phyloP scores from a whole-genome alignment of 1,284 basidiomycete genomes.

The Melanopsichium pennsylvanicum region DNA sequence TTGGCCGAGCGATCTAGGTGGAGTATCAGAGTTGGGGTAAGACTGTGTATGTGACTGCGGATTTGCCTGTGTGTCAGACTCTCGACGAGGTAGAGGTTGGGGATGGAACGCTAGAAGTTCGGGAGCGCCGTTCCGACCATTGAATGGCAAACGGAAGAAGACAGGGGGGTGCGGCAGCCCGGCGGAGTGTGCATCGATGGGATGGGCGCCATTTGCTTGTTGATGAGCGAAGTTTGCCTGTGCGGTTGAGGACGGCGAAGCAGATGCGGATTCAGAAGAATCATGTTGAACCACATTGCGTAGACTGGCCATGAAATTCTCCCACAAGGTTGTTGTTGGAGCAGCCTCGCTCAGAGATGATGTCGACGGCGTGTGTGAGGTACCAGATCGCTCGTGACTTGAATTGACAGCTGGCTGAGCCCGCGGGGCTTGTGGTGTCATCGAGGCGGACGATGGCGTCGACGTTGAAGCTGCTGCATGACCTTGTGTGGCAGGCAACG shows the following conservation, averaged over 20 bases:
- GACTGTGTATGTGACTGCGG: neutral
- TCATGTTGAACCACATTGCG: slow-evolving; percentile 16
- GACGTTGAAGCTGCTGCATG: neutral
- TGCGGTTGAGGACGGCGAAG: neutral
- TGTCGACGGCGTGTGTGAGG: neutral
- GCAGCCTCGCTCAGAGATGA: neutral
- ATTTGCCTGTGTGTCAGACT: neutral
- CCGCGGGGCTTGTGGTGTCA: neutral
- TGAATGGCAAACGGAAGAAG: slow-evolving; percentile 49
- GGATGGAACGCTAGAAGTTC: slow-evolving; percentile 52
- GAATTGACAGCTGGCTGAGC: neutral
- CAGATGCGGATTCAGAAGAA: neutral
- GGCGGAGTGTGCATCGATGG: neutral
- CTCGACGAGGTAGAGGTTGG: slow-evolving; percentile 25
- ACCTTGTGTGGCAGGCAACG: neutral
- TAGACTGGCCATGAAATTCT: slow-evolving; percentile 32
- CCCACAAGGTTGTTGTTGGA: slow-evolving; percentile 26
- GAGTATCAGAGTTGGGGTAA: neutral
- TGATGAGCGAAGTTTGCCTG: too few species aligned
- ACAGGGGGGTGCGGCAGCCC: slow-evolving; percentile 18
- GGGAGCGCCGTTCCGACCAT: slow-evolving; percentile 34
- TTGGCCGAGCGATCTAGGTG: neutral
- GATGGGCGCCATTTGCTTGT: neutral
- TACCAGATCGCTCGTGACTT: neutral
- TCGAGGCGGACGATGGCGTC: neutral